Conservation (phyloP, 2,329 filamentous ascomycete genomes). For the Neofusicoccum umdonicola region DNA sequence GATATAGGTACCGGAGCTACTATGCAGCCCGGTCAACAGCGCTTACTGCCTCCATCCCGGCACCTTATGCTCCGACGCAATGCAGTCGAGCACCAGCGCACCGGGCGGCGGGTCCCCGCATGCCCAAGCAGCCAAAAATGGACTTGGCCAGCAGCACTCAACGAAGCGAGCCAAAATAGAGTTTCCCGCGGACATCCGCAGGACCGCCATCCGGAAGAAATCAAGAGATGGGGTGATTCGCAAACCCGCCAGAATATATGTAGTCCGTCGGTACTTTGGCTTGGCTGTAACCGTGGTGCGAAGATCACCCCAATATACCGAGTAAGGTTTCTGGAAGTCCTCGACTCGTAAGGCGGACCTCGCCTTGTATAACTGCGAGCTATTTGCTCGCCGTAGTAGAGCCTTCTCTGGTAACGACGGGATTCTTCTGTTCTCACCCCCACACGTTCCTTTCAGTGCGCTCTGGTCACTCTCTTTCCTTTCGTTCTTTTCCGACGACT, state of each 20-base stretch:
- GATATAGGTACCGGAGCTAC: no score
- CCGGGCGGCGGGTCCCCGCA: not conserved
- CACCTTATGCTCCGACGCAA: not conserved
- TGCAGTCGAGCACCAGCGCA: not conserved
- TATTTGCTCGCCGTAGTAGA: not conserved
- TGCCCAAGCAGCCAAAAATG: not conserved
- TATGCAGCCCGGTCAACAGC: no score
- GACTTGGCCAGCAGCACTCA: not conserved
- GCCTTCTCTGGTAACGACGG: not conserved
- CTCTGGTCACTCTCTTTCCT: not conserved
- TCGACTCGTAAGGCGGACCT: no score
- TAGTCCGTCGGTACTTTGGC: not conserved
- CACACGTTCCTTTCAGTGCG: not conserved
- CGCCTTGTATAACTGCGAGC: not conserved
- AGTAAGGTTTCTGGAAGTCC: not conserved
- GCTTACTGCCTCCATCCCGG: not conserved
- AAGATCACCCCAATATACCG: not conserved
- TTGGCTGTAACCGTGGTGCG: conserved; percentile 10
- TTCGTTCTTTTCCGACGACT: not conserved
- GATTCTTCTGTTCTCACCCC: not conserved
- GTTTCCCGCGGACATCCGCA: conserved; percentile 1
- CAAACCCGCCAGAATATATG: not conserved
- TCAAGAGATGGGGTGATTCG: not conserved
- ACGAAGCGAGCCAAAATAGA: not conserved
- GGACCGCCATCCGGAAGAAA: not conserved